These are phyloP conservation scores for Anthracocystis walkeri DNA, from an alignment of 1,284 basidiomycete species.

Conservation along the genomic window DNA sequence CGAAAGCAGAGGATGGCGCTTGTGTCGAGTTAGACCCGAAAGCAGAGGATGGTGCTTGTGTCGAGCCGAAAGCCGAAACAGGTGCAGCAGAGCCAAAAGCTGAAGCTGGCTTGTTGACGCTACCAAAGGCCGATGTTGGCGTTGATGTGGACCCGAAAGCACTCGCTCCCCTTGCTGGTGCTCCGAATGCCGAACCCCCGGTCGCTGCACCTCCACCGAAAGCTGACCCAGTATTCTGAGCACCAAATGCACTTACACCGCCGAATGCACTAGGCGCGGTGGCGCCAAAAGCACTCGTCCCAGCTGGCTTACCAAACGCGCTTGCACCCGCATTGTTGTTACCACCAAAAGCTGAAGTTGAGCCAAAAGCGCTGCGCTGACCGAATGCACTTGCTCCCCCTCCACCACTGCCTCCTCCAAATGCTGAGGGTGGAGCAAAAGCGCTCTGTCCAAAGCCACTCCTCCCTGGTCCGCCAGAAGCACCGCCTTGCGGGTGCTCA, in stretches of 20 bases:
- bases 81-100: constrained; percentile 23
- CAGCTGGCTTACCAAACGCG: constrained; percentile 22
- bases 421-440: constrained; percentile 41
- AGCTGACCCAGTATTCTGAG: constrained; percentile 14
- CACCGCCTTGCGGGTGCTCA: constrained; percentile 46
- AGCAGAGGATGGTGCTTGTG: constrained; percentile 10
- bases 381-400: constrained; percentile 30
- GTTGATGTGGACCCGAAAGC: constrained; percentile 25
- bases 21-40: constrained; percentile 24
- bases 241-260: constrained; percentile 20
- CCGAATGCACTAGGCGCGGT: constrained; percentile 19
- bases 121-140: constrained; percentile 23
- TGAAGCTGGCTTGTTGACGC: constrained; percentile 15
- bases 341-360: constrained; percentile 37
- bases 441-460: constrained; percentile 45
- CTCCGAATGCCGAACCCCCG: constrained; percentile 24
- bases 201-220: constrained; percentile 10
- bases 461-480: constrained; percentile 6
- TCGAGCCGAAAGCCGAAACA: constrained; percentile 16
- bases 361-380: constrained; percentile 38
- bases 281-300: constrained; percentile 30
- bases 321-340: constrained; percentile 10
- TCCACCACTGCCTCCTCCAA: constrained; percentile 20
- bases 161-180: constrained; percentile 8
- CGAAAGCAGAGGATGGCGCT: constrained; percentile 21